These are phyloP conservation scores for Lichtheimia ornata DNA, from an alignment of 371 early-diverging fungal species.

Conservation along the genomic window DNA sequence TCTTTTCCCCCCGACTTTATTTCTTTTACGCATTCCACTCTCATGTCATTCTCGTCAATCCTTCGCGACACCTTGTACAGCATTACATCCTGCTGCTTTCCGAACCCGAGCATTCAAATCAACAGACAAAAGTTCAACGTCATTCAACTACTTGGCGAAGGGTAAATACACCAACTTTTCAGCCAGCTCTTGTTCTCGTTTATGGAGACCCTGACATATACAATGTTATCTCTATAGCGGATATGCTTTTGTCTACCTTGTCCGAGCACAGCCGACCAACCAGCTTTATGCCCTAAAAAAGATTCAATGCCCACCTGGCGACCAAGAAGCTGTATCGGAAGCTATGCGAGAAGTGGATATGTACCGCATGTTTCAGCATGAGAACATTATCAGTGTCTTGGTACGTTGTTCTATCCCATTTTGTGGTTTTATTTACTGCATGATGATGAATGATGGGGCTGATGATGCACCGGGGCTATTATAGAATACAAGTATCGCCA, in stretches of 20 bases:
- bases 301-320: constrained; percentile 64
- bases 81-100: constrained; percentile 59
- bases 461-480: background rate
- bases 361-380: constrained; percentile 63
- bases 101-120: constrained; percentile 57
- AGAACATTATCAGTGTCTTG: constrained; percentile 65
- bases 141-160: constrained; percentile 62
- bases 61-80: constrained; percentile 50
- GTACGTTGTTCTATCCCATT: constrained; percentile 29
- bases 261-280: constrained; percentile 51
- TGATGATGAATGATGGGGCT: too few relatives aligned
- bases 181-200: too few relatives aligned
- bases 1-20: background rate
- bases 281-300: constrained; percentile 67
- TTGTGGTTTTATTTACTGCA: too few relatives aligned
- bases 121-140: constrained; percentile 57
- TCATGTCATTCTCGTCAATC: constrained; percentile 25
- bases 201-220: background rate
- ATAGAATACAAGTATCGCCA: constrained; percentile 58
- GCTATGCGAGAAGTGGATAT: constrained; percentile 74
- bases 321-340: constrained; percentile 50
- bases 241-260: constrained; percentile 73
- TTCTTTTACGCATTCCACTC: background rate
- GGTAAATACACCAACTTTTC: constrained; percentile 36
- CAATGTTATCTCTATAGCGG: constrained; percentile 47